These are phyloP conservation scores for Filobasidium wieringae DNA, from an alignment of 768 basidiomycete species.

Conservation along the genomic window DNA sequence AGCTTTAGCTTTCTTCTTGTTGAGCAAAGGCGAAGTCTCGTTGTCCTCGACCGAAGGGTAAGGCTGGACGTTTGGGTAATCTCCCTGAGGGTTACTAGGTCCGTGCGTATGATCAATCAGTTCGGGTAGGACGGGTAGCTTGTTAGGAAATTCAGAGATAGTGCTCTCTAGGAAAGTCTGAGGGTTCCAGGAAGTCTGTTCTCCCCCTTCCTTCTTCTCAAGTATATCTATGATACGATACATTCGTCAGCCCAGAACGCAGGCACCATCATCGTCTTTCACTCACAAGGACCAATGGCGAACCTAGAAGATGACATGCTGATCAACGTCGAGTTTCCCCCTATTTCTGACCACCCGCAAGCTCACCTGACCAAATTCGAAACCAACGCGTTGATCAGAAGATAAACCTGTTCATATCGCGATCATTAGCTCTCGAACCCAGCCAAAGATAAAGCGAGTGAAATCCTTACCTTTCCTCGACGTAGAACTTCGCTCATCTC, in stretches of 20 bases:
- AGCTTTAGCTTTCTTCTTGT: constrained; percentile 14
- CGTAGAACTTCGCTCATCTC: constrained; percentile 20
- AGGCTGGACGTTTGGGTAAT: constrained; percentile 23
- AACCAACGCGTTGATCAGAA: constrained; percentile 36
- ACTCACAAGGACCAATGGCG: constrained; percentile 26
- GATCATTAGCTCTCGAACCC: not conserved
- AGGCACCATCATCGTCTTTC: not conserved
- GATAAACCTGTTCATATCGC: constrained; percentile 12
- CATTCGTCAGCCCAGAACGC: not conserved
- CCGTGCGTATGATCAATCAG: not conserved
- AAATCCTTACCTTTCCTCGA: constrained; percentile 21
- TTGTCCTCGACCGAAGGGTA: constrained; percentile 13
- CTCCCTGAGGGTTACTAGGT: not conserved
- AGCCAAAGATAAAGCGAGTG: not conserved
- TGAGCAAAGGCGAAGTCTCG: constrained; percentile 24
- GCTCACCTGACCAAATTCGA: constrained; percentile 29
- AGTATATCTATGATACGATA: not conserved
- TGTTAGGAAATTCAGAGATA: not conserved
- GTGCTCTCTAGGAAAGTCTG: not conserved
- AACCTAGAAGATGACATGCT: too few relatives aligned
- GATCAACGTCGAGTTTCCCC: too few relatives aligned
- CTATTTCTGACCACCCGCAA: too few relatives aligned
- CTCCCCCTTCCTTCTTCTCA: not conserved
- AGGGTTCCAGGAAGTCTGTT: not conserved
- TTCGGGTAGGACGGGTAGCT: not conserved